phyloP scores from a whole-genome alignment of 148 eudicot species.

The Cornus controversa region DNA sequence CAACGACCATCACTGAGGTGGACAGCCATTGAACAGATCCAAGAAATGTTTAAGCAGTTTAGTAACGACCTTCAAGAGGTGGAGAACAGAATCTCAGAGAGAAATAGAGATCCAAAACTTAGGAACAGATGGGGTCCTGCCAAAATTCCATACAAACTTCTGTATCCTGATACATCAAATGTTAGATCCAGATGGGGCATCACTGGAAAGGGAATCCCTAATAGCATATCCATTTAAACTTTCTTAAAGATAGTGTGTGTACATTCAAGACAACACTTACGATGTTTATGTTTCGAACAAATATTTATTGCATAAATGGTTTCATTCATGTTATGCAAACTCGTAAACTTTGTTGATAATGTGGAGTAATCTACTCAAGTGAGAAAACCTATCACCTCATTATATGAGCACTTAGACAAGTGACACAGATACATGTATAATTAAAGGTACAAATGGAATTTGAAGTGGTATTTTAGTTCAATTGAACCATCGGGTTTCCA shows the following conservation, averaged over 20 bases:
- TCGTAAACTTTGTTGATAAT: background rate
- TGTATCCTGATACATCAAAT: conserved; percentile 17
- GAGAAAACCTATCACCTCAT: background rate
- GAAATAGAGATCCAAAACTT: conserved; percentile 14
- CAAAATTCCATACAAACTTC: conserved; percentile 10
- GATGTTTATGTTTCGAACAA: background rate
- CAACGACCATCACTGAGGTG: conserved; percentile 14
- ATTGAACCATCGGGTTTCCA: background rate
- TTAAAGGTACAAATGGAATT: background rate
- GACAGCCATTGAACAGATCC: conserved; percentile 10
- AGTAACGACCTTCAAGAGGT: conserved; percentile 13
- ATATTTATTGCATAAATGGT: background rate
- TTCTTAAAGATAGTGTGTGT: background rate
- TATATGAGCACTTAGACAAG: background rate
- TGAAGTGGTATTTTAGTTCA: background rate
- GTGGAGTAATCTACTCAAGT: background rate
- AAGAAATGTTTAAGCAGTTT: conserved; percentile 7
- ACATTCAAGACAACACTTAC: background rate
- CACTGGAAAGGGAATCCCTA: conserved; percentile 25
- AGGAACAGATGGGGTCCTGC: conserved; percentile 21
- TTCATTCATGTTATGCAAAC: background rate
- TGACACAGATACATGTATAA: background rate
- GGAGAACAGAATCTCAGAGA: conserved; percentile 10
- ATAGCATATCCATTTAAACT: conserved; percentile 18
- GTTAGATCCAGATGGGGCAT: conserved; percentile 10